A percentile compares a stretch with the other conserved stretches of the same genome.
These are phyloP conservation scores for Paraphoma chrysanthemicola DNA, from an alignment of 2,329 filamentous ascomycete genomes.

Conservation along the genomic window DNA sequence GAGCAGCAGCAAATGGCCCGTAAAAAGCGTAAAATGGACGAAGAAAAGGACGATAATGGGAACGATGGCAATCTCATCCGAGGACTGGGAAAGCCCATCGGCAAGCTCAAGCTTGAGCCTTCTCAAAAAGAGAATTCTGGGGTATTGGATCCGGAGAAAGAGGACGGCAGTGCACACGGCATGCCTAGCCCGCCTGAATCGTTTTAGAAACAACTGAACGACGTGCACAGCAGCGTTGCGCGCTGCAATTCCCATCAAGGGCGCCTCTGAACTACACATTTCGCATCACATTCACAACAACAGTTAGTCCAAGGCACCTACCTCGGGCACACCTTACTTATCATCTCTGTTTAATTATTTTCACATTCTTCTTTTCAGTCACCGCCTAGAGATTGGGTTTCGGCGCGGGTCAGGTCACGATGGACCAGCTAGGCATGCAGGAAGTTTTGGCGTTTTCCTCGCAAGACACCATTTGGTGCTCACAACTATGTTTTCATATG, in stretches of 20 bases:
- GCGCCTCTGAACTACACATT: background rate
- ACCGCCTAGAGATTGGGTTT: conserved; percentile 8
- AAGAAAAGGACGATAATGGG: conserved; percentile 49
- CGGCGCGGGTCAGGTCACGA: background rate
- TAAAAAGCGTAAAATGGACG: conserved; percentile 79
- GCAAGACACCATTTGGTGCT: conserved; percentile 11
- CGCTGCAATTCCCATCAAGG: background rate
- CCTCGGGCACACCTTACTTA: conserved; percentile 1
- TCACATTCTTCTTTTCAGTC: background rate
- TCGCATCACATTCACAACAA: background rate
- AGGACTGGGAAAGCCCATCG: conserved; percentile 62
- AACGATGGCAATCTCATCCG: conserved; percentile 37
- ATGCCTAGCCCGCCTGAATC: conserved; percentile 85
- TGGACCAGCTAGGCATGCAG: background rate
- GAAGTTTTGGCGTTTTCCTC: conserved; percentile 23
- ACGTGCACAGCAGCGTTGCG: background rate
- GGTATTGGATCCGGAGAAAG: conserved; percentile 69
- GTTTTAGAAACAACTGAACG: conserved; percentile 49
- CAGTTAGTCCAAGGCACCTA: background rate
- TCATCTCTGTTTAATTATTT: conserved; percentile 18
- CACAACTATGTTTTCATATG: conserved; percentile 14
- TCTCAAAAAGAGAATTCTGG: conserved; percentile 65
- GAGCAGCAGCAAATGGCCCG: conserved; percentile 85
- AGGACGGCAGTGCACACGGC: conserved; percentile 70
- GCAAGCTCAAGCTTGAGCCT: conserved; percentile 56